Evolutionary conservation across 441 rosid species (phyloP), one percentile per base, ranked within the genome.

Genomic region (Corymbia calophylla): DNA sequence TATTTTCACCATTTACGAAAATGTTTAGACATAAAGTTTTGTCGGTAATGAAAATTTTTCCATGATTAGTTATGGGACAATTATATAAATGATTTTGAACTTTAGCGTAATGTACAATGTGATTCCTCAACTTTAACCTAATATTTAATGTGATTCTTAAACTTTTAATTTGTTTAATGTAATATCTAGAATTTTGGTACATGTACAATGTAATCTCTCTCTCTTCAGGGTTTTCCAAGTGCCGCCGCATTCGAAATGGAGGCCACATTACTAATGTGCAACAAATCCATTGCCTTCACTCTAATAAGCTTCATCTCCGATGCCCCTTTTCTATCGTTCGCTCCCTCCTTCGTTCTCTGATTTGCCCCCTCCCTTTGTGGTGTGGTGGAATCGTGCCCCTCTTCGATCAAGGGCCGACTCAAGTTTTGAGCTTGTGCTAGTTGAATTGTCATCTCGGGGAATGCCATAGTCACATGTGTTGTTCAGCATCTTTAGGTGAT

Each of bases 201-300:
- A 5, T 39, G 44, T 39, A 39, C 6, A 39, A 39, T 39, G 44
- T 39, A 39, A 39, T 39, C 44, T 39, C 44, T 39, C 44, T 15
- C 53, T 53, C 68, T 18, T 19, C 13, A 53, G 17, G 39, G 11
- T 80, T n/a, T 35, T 53, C 53, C 44, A 10, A 19, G 60, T 13
- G 17, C 31, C 12, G 14, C 55, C 48, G 85, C 23, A 14, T 81
- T 62, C 73, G 88, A 56, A 88, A 91, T 97, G 97, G 99, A 95
- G 93, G 93, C 95, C 48, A 92, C 95, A 80, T 90, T 96, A 93
- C 94, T 96, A 32, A 88, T 91, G 31, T 93, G 93, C 95, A 95
- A 93, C 95, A 96, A 93, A 92, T 94, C 97, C 88, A 10, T 93
- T n/a, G 77, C 94, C 48, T 91, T 96, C 35, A 39, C 94, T 91